Base-by-base conservation (phyloP, 2,329 filamentous ascomycete genomes). In the Claviceps capensis region DNA sequence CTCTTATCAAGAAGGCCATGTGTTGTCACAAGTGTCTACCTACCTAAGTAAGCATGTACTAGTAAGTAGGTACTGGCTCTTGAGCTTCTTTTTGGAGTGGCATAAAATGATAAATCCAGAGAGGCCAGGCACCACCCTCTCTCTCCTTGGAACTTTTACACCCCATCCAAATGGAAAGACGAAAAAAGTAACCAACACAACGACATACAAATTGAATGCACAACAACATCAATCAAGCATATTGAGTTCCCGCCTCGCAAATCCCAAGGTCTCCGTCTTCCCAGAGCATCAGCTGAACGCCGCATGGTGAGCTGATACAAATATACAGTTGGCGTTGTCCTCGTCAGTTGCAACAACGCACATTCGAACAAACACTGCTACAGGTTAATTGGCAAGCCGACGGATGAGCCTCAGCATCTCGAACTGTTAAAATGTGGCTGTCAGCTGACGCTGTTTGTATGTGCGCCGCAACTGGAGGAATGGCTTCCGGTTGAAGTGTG, bases 401-500 rank as follows among this genome's bases (percentile, higher is more conserved):
- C 36, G 50, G 30, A 17, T 65, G n/a, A 50, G 52, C 48, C 51
- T 60, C 49, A 51, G 53, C 55, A 52, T 58, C 55, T 58, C 57
- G 57, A 56, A 60, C 49, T 53, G 54, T 52, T 53, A 57, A 49
- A 54, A 57, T 51, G 38, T 54, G 13, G 14, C 37, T 48, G 47
- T 50, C 9, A 37, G 22, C 57, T 52, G 55, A 54, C 26, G 47
- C 54, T 11, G 49, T 52, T 11, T 49, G 54, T 44, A 44, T 52
- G n/a, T 48, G 44, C 4, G 37, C 45, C 8, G 50, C 52, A 36
- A 17, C 3, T 2, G 37, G 49, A 50, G 48, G 54, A 26, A 53
- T 53, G 4, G 59, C 61, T 62, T 87, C 84, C 0, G 84, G 84
- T 65, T 88, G 85, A 36, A 90, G 62, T 1, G 85, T 88, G 4